Base-by-base conservation (phyloP, 345 rosid genomes). In the Durio zibethinus region DNA sequence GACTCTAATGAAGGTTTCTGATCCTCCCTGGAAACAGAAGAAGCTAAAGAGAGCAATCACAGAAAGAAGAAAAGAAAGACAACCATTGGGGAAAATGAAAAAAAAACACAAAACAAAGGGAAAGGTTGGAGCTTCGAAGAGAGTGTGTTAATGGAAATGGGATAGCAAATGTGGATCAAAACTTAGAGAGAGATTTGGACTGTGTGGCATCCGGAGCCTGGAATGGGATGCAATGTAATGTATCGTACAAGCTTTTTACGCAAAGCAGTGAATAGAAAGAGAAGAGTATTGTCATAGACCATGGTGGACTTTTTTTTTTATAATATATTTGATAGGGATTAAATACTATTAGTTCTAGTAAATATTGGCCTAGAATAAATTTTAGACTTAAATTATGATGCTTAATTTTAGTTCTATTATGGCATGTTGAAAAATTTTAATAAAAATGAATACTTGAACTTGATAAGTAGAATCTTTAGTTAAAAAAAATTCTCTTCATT, bases 1-100 rank as follows among this genome's bases (percentile, higher is more conserved):
- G 36, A 91, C 86, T 73, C 81, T 84, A 57, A 91, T 88, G 88
- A 82, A 88, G 73, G 96, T 89, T 82, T 86, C 42, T 70, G 64
- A 56, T 76, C 80, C 1, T 56, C 50, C 1, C 40, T 36, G 23
- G 86, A 86, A 60, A 84, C 81, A 1, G 84, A 72, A 50, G 87
- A 83, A 56, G 88, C 77, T 38, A 75, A 16, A 3, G 80, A 78
- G 4, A 80, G 38, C 0, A 74, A 29, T 0, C 72, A 73, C 65
- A 84, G 65, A 61, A 86, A 69, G 76, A 83, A 31, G 63, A 73
- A 64, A 45, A 54, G 38, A 23, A 82, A 78, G 69, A 69, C 40
- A 64, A 76, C 82, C 88, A 85, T 85, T 33, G 20, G 62, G 78
- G 47, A n/a, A n/a, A n/a, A n/a, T n/a, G n/a, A n/a, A n/a, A n/a